Conservation (phyloP, 78 protist species). For the Mastigamoeba balamuthi region DNA sequence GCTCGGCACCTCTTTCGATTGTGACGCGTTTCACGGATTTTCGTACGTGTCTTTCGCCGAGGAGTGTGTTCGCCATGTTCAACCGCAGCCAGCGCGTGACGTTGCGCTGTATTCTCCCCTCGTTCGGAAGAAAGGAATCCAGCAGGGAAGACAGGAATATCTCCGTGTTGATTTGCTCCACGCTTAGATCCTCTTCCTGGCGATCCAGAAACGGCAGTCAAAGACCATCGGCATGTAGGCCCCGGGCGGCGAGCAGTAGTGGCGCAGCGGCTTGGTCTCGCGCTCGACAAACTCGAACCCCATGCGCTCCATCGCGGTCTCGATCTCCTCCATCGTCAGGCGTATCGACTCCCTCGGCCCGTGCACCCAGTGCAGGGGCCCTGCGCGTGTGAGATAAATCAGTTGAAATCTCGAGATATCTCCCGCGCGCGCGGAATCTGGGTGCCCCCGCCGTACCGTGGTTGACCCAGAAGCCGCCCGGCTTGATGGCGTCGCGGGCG, state of each 20-base stretch:
- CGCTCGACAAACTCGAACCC: neutral
- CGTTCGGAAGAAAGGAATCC: no score
- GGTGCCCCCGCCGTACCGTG: neutral
- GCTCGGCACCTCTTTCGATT: no score
- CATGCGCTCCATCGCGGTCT: neutral
- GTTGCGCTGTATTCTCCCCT: no score
- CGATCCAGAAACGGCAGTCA: neutral
- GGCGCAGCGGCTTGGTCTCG: neutral
- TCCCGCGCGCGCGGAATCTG: no score
- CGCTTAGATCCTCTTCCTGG: no score
- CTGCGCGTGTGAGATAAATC: neutral
- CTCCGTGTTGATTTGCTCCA: no score
- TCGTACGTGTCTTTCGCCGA: no score
- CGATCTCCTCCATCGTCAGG: neutral
- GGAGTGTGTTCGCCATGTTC: no score
- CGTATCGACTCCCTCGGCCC: neutral
- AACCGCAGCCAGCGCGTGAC: no score
- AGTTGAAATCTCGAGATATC: neutral
- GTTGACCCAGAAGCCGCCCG: slow-evolving; percentile 58
- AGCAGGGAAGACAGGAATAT: no score
- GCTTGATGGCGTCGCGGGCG: slow-evolving; percentile 7
- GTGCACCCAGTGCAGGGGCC: neutral
- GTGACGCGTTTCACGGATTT: no score
- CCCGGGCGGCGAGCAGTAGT: neutral
- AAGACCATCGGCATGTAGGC: neutral